Evolutionary conservation across 306 rosid species (phyloP).

Genomic region (Vigna angularis): DNA sequence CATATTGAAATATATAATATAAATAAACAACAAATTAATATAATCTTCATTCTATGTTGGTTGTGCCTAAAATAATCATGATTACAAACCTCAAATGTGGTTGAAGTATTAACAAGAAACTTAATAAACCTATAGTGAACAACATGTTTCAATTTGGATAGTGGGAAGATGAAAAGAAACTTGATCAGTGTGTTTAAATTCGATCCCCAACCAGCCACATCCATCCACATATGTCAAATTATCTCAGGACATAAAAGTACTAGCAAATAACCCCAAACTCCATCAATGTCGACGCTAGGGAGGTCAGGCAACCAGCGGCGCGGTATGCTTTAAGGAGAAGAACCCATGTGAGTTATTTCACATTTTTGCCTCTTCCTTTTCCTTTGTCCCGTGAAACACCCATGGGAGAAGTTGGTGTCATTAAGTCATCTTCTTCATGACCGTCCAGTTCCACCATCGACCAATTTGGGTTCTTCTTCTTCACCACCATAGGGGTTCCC

Average conservation of each 20-base stretch:
- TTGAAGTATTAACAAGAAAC: background rate
- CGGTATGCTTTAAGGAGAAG: conserved; percentile 85
- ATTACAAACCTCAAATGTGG: conserved; percentile 3
- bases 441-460: conserved; percentile 94
- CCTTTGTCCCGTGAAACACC: conserved; percentile 57
- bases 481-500: conserved; percentile 94
- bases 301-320: conserved; percentile 84
- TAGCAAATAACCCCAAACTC: too few species aligned
- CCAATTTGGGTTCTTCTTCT: conserved; percentile 97
- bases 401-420: conserved; percentile 53
- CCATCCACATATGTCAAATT: background rate
- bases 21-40: too few species aligned
- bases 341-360: conserved; percentile 91
- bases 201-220: background rate
- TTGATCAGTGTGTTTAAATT: background rate
- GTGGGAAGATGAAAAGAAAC: too few species aligned
- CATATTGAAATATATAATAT: conserved; percentile 81
- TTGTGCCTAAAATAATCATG: background rate
- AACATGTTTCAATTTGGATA: too few species aligned
- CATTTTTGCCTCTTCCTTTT: conserved; percentile 76
- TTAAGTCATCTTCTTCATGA: conserved; percentile 75
- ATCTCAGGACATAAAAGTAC: background rate
- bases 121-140: too few species aligned
- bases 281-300: conserved; percentile 69
- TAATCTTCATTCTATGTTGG: too few species aligned